Base-by-base conservation (phyloP, 345 rosid genomes). In the Murraya koenigii region DNA sequence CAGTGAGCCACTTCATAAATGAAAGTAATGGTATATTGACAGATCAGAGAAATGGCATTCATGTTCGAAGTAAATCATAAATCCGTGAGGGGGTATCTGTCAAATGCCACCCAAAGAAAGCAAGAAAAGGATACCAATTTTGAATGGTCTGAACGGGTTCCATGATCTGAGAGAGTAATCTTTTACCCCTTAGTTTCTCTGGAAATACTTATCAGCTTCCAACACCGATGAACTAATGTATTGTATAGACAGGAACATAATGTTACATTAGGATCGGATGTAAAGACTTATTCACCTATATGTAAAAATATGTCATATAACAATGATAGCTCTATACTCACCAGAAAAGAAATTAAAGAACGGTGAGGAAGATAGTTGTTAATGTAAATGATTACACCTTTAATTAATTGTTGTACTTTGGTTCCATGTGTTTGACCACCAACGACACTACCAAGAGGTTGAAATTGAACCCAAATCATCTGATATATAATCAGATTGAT, bases 41-140 rank as follows among this genome's bases (percentile, higher is more conserved):
- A 92, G 97, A 87, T 91, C 56, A 87, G 88, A 77, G 93, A 82
- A 72, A 75, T 87, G 85, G 79, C 85, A 17, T 89, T 90, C 72
- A 77, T 85, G 58, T 92, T 92, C 74, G 93, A 90, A 79, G 79
- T 78, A 71, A 86, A 91, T 67, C 82, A 83, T 14, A 85, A 87
- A 81, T 80, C 86, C 15, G 94, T 92, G 77, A 75, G 79, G 82
- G 89, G 67, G 3, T 80, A 86, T 76, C 59, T 85, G 78, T 64
- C 15, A 10, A 84, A 80, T 10, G 77, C 74, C 38, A 71, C 72
- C 78, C 85, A 77, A 36, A 82, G 62, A 44, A 74, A 69, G 23
- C 62, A 38, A 71, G 84, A 73, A 65, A 80, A 78, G 77, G 80
- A 30, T 36, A 63, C 55, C 38, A 80, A 79, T 67, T 92, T 85